These are phyloP conservation scores for Fusarium papillatum DNA, from an alignment of 2,329 filamentous ascomycete species.

Conservation along the genomic window DNA sequence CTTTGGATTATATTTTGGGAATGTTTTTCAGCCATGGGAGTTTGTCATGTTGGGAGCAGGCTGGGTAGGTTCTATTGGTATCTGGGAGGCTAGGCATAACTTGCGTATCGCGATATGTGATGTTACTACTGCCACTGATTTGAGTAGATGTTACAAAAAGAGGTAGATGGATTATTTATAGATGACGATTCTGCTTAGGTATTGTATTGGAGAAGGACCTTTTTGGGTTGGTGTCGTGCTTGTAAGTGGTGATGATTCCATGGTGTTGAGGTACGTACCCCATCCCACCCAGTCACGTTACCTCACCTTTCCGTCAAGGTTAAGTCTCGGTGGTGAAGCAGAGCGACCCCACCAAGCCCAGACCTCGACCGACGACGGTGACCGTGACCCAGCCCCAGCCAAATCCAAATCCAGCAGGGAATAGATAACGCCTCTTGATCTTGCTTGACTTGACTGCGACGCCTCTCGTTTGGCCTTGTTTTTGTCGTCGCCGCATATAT, in stretches of 20 bases:
- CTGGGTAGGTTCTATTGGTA: slow-evolving; percentile 7
- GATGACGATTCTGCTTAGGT: slow-evolving; percentile 3
- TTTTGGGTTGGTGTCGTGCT: background rate
- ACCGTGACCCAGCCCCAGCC: slow-evolving; percentile 11
- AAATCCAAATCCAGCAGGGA: slow-evolving; percentile 22
- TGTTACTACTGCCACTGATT: background rate
- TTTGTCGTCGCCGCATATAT: background rate
- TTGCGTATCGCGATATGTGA: slow-evolving; percentile 8
- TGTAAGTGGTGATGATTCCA: slow-evolving; percentile 10
- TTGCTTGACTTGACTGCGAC: slow-evolving; percentile 7
- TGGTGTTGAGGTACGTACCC: slow-evolving; percentile 25
- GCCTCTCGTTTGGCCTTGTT: slow-evolving; percentile 1
- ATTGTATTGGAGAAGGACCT: background rate
- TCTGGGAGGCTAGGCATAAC: slow-evolving; percentile 13
- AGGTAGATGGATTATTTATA: slow-evolving; percentile 8
- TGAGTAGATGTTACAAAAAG: slow-evolving; percentile 1
- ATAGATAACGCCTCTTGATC: slow-evolving; percentile 29
- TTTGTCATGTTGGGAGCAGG: slow-evolving; percentile 23
- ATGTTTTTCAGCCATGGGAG: slow-evolving; percentile 22
- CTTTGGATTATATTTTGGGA: slow-evolving; percentile 15
- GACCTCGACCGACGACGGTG: slow-evolving; percentile 17
- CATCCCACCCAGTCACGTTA: slow-evolving; percentile 39
- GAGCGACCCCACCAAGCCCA: slow-evolving; percentile 37
- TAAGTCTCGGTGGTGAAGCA: background rate
- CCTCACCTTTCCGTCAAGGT: slow-evolving; percentile 21